Evolutionary conservation across 2,329 filamentous ascomycete species (phyloP), one percentile per base, ranked within the genome.

Genomic region (Fusarium brachygibbosum): DNA sequence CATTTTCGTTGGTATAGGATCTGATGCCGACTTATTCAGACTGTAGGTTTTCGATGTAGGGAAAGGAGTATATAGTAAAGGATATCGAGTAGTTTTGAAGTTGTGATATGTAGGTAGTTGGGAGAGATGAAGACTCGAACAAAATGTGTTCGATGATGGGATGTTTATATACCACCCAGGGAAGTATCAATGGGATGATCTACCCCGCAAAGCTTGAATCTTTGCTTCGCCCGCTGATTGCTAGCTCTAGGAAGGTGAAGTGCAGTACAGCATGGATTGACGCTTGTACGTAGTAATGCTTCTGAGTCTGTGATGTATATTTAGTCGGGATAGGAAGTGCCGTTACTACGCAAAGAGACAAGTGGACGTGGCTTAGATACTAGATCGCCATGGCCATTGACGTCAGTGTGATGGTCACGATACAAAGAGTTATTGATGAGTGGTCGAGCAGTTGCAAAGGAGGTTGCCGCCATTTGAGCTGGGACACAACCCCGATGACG

Each of bases 341-440:
- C 38, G 53, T 54, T 23, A 41, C 46, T 40, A 64, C 63, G 58
- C 34, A 54, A 61, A 25, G 23, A 49, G 42, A 42, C 38, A 63
- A 54, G 37, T 28, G 51, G 42, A 28, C 50, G 70, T 69, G 68
- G 71, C 66, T 64, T 54, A 41, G 62, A 55, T 53, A 44, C 41
- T 60, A 48, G 71, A 70, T 69, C 64, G 54, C 69, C 68, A 48
- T 25, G 57, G 59, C 64, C 63, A 62, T 75, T 74, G 74, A 75
- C 74, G 74, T 75, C 74, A 75, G 66, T 56, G 65, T 73, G 68
- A 74, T 74, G 71, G 66, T 73, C 71, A 73, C 72, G 56, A 73
- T 69, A 71, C 42, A 54, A 63, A 63, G 29, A 21, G 23, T 41
- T 19, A 29, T 60, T 40, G 32, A 21, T 55, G 49, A 58, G 51